These are phyloP conservation scores for Collybiopsis confluens DNA, from an alignment of 768 basidiomycete genomes.

Conservation along the genomic window DNA sequence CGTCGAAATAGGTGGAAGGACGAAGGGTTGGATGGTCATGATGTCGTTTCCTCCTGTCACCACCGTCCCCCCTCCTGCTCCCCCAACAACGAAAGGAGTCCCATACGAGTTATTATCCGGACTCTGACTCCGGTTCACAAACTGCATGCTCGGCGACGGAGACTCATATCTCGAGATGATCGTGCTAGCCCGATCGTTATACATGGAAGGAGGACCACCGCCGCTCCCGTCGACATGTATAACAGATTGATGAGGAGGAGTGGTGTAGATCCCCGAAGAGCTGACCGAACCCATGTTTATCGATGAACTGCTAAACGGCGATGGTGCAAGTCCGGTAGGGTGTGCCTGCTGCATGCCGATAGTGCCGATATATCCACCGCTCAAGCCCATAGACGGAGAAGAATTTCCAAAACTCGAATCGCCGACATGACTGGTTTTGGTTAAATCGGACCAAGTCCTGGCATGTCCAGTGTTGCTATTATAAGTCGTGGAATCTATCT, in stretches of 20 bases:
- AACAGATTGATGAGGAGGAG: background rate
- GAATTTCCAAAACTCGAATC: background rate
- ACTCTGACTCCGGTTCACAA: background rate
- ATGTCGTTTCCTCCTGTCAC: background rate
- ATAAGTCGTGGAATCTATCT: background rate
- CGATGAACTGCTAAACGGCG: background rate
- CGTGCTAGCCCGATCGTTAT: background rate
- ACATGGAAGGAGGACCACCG: background rate
- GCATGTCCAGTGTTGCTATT: background rate
- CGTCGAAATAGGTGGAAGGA: background rate
- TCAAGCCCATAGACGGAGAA: background rate
- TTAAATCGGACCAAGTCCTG: background rate
- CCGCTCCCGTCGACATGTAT: background rate
- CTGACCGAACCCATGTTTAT: background rate
- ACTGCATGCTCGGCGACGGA: conserved; percentile 3
- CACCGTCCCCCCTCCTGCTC: too few relatives aligned
- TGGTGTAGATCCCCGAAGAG: background rate
- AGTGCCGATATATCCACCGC: background rate
- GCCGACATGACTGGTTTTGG: background rate
- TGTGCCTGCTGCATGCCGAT: background rate
- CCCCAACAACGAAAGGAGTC: too few relatives aligned
- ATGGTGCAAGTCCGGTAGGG: background rate
- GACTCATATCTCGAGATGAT: conserved; percentile 2
- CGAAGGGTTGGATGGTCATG: background rate
- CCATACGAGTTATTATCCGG: too few relatives aligned